Evolutionary conservation across 2,329 filamentous ascomycete species (phyloP), one percentile per base, ranked within the genome.

Genomic region (Fusarium nodosum): DNA sequence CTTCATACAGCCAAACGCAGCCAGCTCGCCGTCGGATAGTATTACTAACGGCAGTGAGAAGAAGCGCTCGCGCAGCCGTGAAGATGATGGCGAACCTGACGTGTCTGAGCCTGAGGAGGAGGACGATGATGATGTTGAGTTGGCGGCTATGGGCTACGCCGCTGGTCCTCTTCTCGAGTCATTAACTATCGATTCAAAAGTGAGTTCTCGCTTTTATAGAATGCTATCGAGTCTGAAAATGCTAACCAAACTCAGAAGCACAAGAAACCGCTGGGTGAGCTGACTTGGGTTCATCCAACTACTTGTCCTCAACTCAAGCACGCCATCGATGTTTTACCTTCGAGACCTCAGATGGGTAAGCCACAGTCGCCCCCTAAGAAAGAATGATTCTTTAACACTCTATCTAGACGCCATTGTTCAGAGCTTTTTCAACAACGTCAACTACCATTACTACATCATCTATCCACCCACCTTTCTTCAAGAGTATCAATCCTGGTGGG

Each of bases 401-500:
- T 20, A 22, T 46, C 13, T 9, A 81, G 79, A 80, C 56, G 68
- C 72, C 3, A 71, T 81, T 16, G 75, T 81, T 7, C 75, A 80
- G 36, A 79, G 77, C 65, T 80, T 80, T 50, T 69, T 80, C 24
- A 71, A 74, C 52, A 73, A 74, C 24, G 76, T 78, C 62, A 80
- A 80, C 54, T 80, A 74, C 34, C 78, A 80, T 50, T 79, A 79
- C 73, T 80, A 80, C 66, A 78, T 80, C 53, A 73, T 80, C 42
- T 79, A 80, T 51, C 77, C 79, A 1, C 67, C 75, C 1, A 68
- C 67, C 7, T 80, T 80, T 44, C 58, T 78, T 5, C 73, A 76
- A 47, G 78, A 80, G 31, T 80, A 80, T 50, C 68, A 75, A 16
- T 55, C 65, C 20, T 80, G 79, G 79, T 80, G 78, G 77, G 64